Percentiles rank a stretch among this genome's conserved stretches.
Conservation (phyloP, 805 yeast genomes). For the Pichia californica region DNA sequence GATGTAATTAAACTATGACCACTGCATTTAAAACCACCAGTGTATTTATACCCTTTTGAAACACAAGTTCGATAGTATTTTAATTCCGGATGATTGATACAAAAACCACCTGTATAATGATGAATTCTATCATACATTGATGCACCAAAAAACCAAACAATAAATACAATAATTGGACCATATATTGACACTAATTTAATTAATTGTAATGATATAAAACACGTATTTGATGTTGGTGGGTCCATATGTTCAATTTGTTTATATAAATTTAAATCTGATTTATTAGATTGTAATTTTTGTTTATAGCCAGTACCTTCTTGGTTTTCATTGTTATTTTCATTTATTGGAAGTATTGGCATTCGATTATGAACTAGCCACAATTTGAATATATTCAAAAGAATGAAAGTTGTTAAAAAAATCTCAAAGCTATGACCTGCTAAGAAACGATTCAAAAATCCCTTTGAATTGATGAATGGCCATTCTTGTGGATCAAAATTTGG, state of each 20-base stretch:
- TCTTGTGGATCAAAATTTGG: constrained; percentile 11
- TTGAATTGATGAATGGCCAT: constrained; percentile 16
- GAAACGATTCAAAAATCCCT: constrained; percentile 21
- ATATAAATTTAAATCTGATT: constrained; percentile 1
- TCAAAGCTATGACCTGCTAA: constrained; percentile 29
- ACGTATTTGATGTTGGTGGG: not conserved
- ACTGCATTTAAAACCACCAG: constrained; percentile 35
- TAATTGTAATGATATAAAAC: constrained; percentile 13
- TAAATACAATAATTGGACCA: constrained; percentile 17
- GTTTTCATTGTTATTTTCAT: constrained; percentile 8
- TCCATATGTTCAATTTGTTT: constrained; percentile 3
- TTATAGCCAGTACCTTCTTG: not conserved
- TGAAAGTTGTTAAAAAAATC: constrained; percentile 14
- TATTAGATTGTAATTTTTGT: not conserved
- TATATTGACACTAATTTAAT: constrained; percentile 18
- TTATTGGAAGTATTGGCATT: constrained; percentile 14
- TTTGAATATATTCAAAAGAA: constrained; percentile 8
- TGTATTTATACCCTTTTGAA: constrained; percentile 26
- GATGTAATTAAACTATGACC: constrained; percentile 37
- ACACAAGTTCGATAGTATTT: constrained; percentile 19
- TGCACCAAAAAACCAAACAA: constrained; percentile 31
- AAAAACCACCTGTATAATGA: constrained; percentile 34
- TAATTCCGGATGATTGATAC: constrained; percentile 21
- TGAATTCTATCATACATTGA: constrained; percentile 29
- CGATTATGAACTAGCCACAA: not conserved